Conservation (phyloP, 2,329 filamentous ascomycete genomes). For the Aureobasidium musti region DNA sequence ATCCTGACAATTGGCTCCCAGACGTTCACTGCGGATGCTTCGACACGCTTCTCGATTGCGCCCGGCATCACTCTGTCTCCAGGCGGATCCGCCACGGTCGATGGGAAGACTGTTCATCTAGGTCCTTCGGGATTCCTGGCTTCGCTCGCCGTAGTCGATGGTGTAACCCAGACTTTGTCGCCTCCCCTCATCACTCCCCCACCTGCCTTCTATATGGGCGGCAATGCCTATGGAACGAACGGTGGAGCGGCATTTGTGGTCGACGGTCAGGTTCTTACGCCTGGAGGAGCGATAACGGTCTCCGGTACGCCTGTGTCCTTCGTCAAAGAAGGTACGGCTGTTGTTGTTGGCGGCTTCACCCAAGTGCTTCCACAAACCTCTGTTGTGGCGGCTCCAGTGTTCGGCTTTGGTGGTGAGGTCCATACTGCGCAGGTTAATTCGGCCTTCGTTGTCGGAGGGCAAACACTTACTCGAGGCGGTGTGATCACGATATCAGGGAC, state of each 20-base stretch:
- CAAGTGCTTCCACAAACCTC: conserved; percentile 30
- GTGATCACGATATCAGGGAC: conserved; percentile 34
- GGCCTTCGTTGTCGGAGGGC: conserved; percentile 38
- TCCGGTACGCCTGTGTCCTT: conserved; percentile 36
- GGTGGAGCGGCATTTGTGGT: conserved; percentile 41
- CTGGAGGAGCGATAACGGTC: conserved; percentile 35
- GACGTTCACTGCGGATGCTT: conserved; percentile 49
- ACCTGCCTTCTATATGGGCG: conserved; percentile 36
- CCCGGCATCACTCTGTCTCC: conserved; percentile 43
- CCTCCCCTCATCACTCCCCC: conserved; percentile 39
- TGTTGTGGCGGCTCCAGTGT: not conserved
- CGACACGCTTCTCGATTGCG: conserved; percentile 49
- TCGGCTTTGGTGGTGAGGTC: conserved; percentile 35
- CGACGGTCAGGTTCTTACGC: conserved; percentile 34
- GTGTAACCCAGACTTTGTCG: conserved; percentile 42
- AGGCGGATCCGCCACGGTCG: conserved; percentile 45
- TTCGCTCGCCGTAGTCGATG: conserved; percentile 46
- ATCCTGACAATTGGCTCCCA: conserved; percentile 45
- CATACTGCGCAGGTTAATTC: conserved; percentile 39
- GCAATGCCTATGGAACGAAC: conserved; percentile 38
- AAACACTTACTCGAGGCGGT: conserved; percentile 35
- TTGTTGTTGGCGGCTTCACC: conserved; percentile 37
- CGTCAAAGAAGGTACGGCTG: conserved; percentile 32
- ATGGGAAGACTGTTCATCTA: conserved; percentile 47
- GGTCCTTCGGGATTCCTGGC: conserved; percentile 40